Conservation (phyloP, 805 yeast genomes). For the Yarrowia alimentaria region DNA sequence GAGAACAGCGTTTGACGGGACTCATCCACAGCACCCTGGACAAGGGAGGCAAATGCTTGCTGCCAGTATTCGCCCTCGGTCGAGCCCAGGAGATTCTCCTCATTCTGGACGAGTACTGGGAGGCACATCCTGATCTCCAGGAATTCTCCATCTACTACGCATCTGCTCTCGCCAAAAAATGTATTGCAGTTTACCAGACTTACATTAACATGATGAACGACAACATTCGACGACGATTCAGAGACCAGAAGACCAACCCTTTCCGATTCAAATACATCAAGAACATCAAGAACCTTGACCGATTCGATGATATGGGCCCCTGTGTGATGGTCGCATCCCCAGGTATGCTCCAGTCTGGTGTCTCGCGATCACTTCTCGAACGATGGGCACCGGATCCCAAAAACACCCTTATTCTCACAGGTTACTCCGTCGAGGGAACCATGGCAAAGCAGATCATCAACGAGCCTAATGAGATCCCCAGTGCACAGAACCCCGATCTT, state of each 20-base stretch:
- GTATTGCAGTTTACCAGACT: constrained; percentile 96
- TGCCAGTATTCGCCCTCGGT: constrained; percentile 96
- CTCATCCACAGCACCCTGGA: constrained; percentile 77
- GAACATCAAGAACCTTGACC: constrained; percentile 73
- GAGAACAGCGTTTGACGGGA: constrained; percentile 77
- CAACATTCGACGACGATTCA: constrained; percentile 67
- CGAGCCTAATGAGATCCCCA: constrained; percentile 89
- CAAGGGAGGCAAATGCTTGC: constrained; percentile 85
- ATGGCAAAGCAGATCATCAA: constrained; percentile 87
- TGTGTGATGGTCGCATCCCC: constrained; percentile 96
- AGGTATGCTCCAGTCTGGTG: constrained; percentile 97
- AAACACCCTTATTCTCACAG: constrained; percentile 83
- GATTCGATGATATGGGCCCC: constrained; percentile 90
- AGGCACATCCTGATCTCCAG: constrained; percentile 74
- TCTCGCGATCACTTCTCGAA: constrained; percentile 85
- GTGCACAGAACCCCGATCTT: constrained; percentile 74
- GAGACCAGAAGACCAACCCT: constrained; percentile 81
- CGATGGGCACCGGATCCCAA: constrained; percentile 97
- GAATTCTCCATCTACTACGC: constrained; percentile 85
- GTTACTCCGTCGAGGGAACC: constrained; percentile 98
- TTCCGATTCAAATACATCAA: constrained; percentile 84
- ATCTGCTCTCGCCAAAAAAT: constrained; percentile 86
- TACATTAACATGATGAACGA: constrained; percentile 98
- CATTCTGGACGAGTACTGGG: constrained; percentile 95
- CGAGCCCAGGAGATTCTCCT: constrained; percentile 91